Conservation (phyloP, 2,329 filamentous ascomycete genomes). For the Epichloe baconii region DNA sequence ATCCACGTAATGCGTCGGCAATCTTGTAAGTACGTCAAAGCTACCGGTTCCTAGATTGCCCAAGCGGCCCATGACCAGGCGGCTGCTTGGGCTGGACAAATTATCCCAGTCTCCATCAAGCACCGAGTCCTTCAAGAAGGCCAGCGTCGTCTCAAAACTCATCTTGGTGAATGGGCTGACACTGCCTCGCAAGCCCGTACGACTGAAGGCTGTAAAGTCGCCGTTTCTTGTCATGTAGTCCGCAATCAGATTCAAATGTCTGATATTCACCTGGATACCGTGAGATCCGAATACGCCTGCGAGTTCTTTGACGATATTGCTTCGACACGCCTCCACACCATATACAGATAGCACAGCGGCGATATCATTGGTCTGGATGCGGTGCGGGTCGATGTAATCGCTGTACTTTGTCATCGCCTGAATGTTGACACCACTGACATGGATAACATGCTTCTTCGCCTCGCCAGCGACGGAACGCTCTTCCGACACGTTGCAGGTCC, state of each 20-base stretch:
- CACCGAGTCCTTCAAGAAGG: slow-evolving; percentile 85
- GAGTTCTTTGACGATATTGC: slow-evolving; percentile 77
- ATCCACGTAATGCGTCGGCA: slow-evolving; percentile 35
- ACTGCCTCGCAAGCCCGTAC: slow-evolving; percentile 73
- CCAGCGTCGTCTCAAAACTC: slow-evolving; percentile 96
- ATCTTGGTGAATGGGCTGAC: slow-evolving; percentile 94
- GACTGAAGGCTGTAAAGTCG: slow-evolving; percentile 81
- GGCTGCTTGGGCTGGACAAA: slow-evolving; percentile 68
- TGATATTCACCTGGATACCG: slow-evolving; percentile 81
- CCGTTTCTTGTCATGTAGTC: slow-evolving; percentile 97
- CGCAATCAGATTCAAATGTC: slow-evolving; percentile 88
- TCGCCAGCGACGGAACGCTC: slow-evolving; percentile 30
- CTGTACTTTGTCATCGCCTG: slow-evolving; percentile 81
- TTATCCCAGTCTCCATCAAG: slow-evolving; percentile 85
- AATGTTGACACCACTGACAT: slow-evolving; percentile 79
- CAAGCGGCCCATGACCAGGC: slow-evolving; percentile 76
- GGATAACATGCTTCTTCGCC: slow-evolving; percentile 39
- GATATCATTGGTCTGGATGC: slow-evolving; percentile 85
- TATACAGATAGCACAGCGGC: slow-evolving; percentile 73
- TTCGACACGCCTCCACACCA: slow-evolving; percentile 85
- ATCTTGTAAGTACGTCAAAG: slow-evolving; percentile 69
- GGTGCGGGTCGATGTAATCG: slow-evolving; percentile 74
- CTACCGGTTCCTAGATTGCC: slow-evolving; percentile 78
- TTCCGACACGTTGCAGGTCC: slow-evolving; percentile 53
- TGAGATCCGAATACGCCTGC: slow-evolving; percentile 76